A percentile compares a stretch with the other conserved stretches of the same genome.
Conservation (phyloP, 2,329 filamentous ascomycete species). For the Neocucurbitaria cava region DNA sequence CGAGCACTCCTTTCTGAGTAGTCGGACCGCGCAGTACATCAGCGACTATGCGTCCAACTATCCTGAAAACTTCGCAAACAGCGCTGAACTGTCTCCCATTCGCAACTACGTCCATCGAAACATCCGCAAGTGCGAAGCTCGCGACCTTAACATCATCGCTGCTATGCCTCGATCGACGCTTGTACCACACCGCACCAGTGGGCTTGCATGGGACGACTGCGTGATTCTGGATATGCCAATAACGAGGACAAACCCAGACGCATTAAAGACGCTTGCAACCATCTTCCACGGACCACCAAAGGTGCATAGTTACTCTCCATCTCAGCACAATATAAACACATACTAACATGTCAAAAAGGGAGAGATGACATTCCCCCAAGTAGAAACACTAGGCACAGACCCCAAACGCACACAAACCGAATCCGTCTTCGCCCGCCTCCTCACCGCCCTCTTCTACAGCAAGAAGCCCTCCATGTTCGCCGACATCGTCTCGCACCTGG, state of each 20-base stretch:
- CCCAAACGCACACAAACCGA: constrained; percentile 52
- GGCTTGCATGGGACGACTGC: constrained; percentile 45
- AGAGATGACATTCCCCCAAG: constrained; percentile 46
- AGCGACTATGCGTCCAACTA: constrained; percentile 63
- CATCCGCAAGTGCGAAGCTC: constrained; percentile 61
- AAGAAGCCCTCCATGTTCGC: constrained; percentile 60
- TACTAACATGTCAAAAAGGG: constrained; percentile 22
- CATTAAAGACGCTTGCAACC: constrained; percentile 61
- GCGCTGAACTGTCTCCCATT: constrained; percentile 53
- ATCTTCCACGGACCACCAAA: constrained; percentile 62
- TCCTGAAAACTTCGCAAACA: constrained; percentile 61
- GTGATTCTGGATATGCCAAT: constrained; percentile 60
- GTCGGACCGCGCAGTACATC: constrained; percentile 64
- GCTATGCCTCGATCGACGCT: constrained; percentile 63
- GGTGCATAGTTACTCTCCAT: constrained; percentile 9
- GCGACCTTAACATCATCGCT: constrained; percentile 64
- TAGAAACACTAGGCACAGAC: constrained; percentile 30
- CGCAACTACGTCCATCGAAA: constrained; percentile 56
- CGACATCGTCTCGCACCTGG: constrained; percentile 61
- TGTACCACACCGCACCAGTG: constrained; percentile 51
- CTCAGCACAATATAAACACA: neutral
- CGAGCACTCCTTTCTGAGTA: constrained; percentile 61
- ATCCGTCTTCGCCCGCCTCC: constrained; percentile 59
- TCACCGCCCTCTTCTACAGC: constrained; percentile 63
- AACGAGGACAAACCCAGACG: constrained; percentile 60